Percentiles rank a stretch among this genome's conserved stretches.
Conservation (phyloP, 2,329 filamentous ascomycete species). For the Paramyrothecium sp. region DNA sequence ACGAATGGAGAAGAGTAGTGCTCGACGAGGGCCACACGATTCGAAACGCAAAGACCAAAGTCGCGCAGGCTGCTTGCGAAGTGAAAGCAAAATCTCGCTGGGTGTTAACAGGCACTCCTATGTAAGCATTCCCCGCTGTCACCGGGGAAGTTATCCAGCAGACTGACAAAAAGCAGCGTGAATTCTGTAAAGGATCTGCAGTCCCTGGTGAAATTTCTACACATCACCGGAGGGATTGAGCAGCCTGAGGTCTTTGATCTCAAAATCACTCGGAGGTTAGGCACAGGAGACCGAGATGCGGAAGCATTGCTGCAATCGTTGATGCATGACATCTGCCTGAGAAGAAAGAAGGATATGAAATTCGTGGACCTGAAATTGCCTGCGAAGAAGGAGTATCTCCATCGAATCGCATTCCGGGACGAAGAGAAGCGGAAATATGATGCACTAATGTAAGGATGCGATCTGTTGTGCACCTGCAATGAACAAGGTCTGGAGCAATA, state of each 20-base stretch:
- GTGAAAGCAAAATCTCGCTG: constrained; percentile 72
- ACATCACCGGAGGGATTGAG: constrained; percentile 73
- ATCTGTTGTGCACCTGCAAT: not conserved
- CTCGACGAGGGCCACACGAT: constrained; percentile 84
- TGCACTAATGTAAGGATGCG: constrained; percentile 58
- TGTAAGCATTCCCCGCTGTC: constrained; percentile 44
- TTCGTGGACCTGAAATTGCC: constrained; percentile 83
- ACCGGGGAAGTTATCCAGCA: not conserved
- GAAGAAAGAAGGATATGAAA: constrained; percentile 83
- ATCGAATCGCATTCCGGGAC: constrained; percentile 69
- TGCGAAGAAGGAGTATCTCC: constrained; percentile 72
- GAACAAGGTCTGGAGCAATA: not conserved
- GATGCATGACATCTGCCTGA: constrained; percentile 77
- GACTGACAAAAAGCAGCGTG: constrained; percentile 45
- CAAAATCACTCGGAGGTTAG: constrained; percentile 60
- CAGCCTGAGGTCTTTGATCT: constrained; percentile 71
- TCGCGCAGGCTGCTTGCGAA: constrained; percentile 64
- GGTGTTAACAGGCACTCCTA: constrained; percentile 79
- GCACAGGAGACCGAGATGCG: constrained; percentile 52
- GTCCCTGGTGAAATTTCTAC: constrained; percentile 75
- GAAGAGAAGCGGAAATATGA: constrained; percentile 79
- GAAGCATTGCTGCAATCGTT: constrained; percentile 69
- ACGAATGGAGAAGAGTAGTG: constrained; percentile 76
- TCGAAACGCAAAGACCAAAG: constrained; percentile 73
- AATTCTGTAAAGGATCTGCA: constrained; percentile 81